Base-by-base conservation (phyloP, 176 grass and related monocot genomes). In the Puya raimondii region DNA sequence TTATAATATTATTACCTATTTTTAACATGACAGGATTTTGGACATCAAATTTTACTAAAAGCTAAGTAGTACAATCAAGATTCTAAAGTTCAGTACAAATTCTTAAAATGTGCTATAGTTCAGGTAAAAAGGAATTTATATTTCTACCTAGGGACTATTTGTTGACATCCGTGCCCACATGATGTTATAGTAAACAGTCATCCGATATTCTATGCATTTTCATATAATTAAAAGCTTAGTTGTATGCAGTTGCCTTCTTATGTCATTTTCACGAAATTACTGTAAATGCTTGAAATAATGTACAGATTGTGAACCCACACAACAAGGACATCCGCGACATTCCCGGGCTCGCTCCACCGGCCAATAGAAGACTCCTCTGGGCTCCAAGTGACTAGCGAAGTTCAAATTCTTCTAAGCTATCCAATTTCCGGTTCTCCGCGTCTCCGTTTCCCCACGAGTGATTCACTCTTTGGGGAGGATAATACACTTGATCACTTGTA, bases 251-350 rank as follows among this genome's bases (percentile, higher is more conserved):
- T 70, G 9, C 12, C 11, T n/a, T 25, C 64, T 47, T 72, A 8
- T 22, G 10, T 7, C 21, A 47, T 29, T 11, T 48, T 67, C 17
- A 64, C 12, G 48, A 73, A 64, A 65, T 7, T 76, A 10, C 47
- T 76, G 15, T 70, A 63, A 20, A 61, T 61, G 56, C 21, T 61
- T 11, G 8, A 61, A 42, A 42, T 12, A 72, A 73, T 74, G 73
- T 83, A 12, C 84, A 97, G 89, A 79, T 97, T 88, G 93, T 97
- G 18, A 87, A 92, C 51, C 93, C 93, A 49, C 81, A 92, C 66
- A 97, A 97, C 84, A 97, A 97, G 70, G 79, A 87, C 22, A 92
- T 92, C 53, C 80, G 15, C 1, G 50, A 85, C 27, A 85, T 97
- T 73, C 89, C 89, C 47, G 93, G 93, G 11, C 84, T 97, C 1